A percentile compares a stretch with the other conserved stretches of the same genome.
Evolutionary conservation across 2,329 filamentous ascomycete species (phyloP).

Genomic region (Rhynchosporium secalis): DNA sequence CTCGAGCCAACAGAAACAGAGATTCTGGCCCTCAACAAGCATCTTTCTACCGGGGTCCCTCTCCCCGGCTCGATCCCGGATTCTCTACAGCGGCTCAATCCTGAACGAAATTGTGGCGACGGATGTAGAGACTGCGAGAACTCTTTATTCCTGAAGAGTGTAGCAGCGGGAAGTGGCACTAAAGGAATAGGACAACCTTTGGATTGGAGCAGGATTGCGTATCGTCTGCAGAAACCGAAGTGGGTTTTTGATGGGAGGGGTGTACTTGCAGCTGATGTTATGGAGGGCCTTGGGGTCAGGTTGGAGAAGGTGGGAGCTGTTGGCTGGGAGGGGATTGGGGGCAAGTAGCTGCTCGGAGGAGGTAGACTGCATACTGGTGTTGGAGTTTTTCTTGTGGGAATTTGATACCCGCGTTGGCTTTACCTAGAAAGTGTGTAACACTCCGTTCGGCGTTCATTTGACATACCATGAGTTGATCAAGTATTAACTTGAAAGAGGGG

Average conservation of each 20-base stretch:
- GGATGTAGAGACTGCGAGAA: conserved; percentile 39
- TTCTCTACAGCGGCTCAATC: conserved; percentile 33
- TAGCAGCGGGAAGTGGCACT: conserved; percentile 19
- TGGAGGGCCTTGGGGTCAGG: conserved; percentile 38
- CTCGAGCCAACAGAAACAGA: conserved; percentile 31
- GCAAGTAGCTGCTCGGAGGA: too few species aligned
- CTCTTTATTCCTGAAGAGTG: conserved; percentile 23
- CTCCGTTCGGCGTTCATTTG: too few species aligned
- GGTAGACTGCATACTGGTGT: background rate
- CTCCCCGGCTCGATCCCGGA: conserved; percentile 15
- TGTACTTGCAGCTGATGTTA: conserved; percentile 34
- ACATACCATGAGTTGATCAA: too few species aligned
- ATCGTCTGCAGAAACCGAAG: conserved; percentile 47
- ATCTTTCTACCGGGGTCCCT: conserved; percentile 5
- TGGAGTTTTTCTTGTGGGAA: background rate
- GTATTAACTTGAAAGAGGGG: too few species aligned
- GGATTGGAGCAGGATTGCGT: conserved; percentile 49
- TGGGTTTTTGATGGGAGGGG: conserved; percentile 51
- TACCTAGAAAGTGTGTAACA: background rate
- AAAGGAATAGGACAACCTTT: conserved; percentile 36
- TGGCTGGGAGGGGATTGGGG: conserved; percentile 3
- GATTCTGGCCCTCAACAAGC: conserved; percentile 27
- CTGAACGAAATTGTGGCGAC: conserved; percentile 34
- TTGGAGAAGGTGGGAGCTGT: conserved; percentile 29
- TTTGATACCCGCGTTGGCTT: background rate